These are phyloP conservation scores for Hordeum marinum DNA, from an alignment of 176 grass and related monocot species.

Conservation along the genomic window DNA sequence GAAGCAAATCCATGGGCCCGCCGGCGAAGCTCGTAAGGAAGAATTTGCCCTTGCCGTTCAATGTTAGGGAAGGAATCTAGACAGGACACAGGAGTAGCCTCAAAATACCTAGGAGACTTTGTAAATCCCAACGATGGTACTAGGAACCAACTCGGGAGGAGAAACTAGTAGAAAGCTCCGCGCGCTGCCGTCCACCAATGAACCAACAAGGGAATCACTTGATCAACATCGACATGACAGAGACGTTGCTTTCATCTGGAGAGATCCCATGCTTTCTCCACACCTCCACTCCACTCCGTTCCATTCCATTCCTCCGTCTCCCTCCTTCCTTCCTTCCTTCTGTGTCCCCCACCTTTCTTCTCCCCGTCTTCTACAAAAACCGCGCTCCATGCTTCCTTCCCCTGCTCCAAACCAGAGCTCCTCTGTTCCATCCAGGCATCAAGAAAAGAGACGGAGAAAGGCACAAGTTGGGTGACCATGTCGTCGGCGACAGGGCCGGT, in stretches of 20 bases:
- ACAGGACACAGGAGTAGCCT: too few relatives aligned
- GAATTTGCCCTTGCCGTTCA: too few relatives aligned
- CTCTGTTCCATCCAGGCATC: neutral
- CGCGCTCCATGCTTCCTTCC: neutral
- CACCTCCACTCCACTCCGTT: slow-evolving; percentile 37
- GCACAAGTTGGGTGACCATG: neutral
- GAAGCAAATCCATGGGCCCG: too few relatives aligned
- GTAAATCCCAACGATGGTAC: too few relatives aligned
- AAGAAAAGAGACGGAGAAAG: neutral
- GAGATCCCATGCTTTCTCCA: slow-evolving; percentile 56
- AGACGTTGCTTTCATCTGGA: slow-evolving; percentile 8
- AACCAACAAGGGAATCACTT: neutral
- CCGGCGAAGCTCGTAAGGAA: too few relatives aligned
- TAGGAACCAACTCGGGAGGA: too few relatives aligned
- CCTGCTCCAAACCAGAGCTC: neutral
- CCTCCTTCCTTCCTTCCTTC: neutral
- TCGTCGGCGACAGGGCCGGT: slow-evolving; percentile 16
- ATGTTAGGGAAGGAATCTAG: too few relatives aligned
- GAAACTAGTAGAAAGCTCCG: neutral
- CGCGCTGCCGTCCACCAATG: neutral
- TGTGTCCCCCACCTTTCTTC: neutral
- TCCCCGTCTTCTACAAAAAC: neutral
- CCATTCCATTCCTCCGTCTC: neutral
- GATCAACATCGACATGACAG: neutral
- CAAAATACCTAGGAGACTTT: too few relatives aligned